phyloP scores from a whole-genome alignment of 2,329 filamentous ascomycete genomes.

The Xylaria sp. region DNA sequence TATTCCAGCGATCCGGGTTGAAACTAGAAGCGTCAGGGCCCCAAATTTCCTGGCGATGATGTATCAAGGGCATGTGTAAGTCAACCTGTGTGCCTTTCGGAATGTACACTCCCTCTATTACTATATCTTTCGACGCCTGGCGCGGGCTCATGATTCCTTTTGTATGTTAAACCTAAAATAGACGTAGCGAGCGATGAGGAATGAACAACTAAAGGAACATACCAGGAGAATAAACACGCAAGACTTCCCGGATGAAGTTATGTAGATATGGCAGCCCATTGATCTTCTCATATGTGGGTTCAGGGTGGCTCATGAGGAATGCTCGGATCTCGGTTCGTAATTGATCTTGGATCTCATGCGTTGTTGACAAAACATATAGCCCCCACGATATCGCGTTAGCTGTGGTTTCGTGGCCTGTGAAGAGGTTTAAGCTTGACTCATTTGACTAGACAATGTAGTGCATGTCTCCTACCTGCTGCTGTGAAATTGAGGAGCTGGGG shows the following conservation, averaged over 20 bases:
- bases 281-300: constrained; percentile 39
- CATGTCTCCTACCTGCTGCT: constrained; percentile 34
- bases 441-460: constrained; percentile 26
- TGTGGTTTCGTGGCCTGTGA: constrained; percentile 44
- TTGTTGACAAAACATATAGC: constrained; percentile 40
- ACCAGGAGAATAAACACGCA: constrained; percentile 44
- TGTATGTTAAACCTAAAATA: not conserved
- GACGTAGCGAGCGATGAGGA: not conserved
- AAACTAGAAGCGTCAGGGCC: constrained; percentile 31
- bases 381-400: constrained; percentile 44
- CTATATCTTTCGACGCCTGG: constrained; percentile 27
- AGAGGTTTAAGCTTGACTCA: not conserved
- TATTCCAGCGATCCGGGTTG: constrained; percentile 35
- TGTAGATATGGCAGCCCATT: constrained; percentile 42
- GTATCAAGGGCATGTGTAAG: constrained; percentile 28
- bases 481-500: constrained; percentile 28
- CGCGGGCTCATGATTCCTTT: constrained; percentile 32
- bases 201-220: constrained; percentile 5
- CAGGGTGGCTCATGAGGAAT: constrained; percentile 21
- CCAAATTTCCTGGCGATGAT: constrained; percentile 32
- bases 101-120: constrained; percentile 34
- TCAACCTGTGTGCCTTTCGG: constrained; percentile 37
- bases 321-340: constrained; percentile 42
- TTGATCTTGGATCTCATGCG: constrained; percentile 40
- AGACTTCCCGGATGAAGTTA: constrained; percentile 44